These are phyloP conservation scores for Helianthus tuberosus DNA, from an alignment of 129 eudicot species.

Conservation along the genomic window DNA sequence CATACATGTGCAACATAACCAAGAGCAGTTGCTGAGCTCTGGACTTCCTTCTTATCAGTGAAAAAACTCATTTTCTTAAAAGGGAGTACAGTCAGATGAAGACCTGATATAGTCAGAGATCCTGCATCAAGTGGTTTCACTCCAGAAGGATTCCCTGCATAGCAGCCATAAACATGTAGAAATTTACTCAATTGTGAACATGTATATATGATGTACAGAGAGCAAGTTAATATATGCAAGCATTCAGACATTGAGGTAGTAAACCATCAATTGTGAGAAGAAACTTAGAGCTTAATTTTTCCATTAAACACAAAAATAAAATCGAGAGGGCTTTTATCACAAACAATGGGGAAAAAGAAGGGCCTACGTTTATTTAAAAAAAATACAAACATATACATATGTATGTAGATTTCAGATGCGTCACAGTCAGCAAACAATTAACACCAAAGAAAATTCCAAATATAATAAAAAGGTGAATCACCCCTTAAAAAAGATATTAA, in stretches of 20 bases:
- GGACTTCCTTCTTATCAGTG: slow-evolving; percentile 95
- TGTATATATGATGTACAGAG: background rate
- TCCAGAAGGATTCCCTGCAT: slow-evolving; percentile 70
- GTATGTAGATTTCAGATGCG: no score
- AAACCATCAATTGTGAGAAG: background rate
- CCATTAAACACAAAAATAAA: no score
- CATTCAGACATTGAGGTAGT: slow-evolving; percentile 6
- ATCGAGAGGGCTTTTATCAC: no score
- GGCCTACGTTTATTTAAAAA: no score
- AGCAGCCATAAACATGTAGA: slow-evolving; percentile 21
- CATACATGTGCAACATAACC: slow-evolving; percentile 98
- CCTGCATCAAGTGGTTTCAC: slow-evolving; percentile 68
- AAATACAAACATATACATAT: no score
- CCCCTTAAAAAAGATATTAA: slow-evolving; percentile 5
- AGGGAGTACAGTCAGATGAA: slow-evolving; percentile 78
- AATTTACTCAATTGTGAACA: background rate
- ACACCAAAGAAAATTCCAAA: background rate
- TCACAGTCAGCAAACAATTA: no score
- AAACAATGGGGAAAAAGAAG: no score
- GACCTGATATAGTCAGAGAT: slow-evolving; percentile 79
- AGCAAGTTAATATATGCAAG: background rate
- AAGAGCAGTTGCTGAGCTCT: slow-evolving; percentile 92
- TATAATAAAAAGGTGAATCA: background rate
- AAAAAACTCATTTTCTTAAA: slow-evolving; percentile 88
- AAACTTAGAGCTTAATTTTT: background rate